Conservation (phyloP, 768 basidiomycete genomes). For the Mrakia gelida region DNA sequence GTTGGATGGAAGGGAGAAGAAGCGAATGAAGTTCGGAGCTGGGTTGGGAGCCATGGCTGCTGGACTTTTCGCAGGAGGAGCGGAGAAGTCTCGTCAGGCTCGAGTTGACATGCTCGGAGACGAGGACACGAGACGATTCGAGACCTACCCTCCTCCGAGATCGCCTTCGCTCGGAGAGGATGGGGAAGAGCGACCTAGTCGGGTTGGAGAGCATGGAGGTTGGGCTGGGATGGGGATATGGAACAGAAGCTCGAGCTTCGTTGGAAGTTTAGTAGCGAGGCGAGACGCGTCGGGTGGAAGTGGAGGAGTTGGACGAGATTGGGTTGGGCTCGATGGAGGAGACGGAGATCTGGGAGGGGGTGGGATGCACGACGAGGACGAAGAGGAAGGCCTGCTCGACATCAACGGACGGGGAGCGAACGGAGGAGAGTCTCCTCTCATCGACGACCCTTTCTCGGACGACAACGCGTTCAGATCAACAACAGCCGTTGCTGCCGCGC, state of each 20-base stretch:
- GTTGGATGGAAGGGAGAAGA: not conserved
- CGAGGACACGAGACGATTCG: slow-evolving; percentile 26
- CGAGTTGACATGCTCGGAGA: slow-evolving; percentile 28
- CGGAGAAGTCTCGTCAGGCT: not conserved
- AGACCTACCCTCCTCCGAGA: slow-evolving; percentile 21
- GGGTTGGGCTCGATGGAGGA: slow-evolving; percentile 1
- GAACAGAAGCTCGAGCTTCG: slow-evolving; percentile 13
- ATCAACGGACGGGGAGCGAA: not conserved
- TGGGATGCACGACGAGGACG: not conserved
- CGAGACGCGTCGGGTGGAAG: not conserved
- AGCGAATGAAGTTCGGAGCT: slow-evolving; percentile 8
- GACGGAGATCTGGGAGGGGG: not conserved
- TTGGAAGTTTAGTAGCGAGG: slow-evolving; percentile 16
- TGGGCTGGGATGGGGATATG: slow-evolving; percentile 12
- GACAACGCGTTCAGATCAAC: not conserved
- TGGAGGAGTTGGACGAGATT: not conserved
- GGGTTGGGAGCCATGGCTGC: not conserved
- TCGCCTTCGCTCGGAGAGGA: not conserved
- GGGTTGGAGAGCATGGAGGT: not conserved
- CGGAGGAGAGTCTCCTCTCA: slow-evolving; percentile 2
- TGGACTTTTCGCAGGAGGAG: not conserved
- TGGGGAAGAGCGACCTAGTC: not conserved
- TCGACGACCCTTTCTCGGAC: slow-evolving; percentile 19
- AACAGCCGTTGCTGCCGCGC: not conserved
- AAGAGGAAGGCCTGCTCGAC: not conserved